Evolutionary conservation across 352 stramenopile species (phyloP).

Genomic region (Globisporangium cederbergense): DNA sequence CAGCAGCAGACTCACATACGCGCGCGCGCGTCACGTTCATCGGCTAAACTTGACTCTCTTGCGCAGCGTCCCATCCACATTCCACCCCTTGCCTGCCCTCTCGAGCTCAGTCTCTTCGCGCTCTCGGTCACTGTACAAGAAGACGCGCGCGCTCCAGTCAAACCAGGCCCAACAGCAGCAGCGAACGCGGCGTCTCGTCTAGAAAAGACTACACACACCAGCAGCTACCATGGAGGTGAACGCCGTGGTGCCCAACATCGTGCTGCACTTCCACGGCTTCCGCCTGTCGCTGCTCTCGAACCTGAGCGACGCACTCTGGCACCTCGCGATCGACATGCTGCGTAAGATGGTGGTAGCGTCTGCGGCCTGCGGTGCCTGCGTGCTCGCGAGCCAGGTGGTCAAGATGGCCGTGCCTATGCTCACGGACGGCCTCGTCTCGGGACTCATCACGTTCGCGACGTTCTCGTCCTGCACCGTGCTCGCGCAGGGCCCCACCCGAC

Average conservation of each 20-base stretch:
- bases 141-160: background rate
- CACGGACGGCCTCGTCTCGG: slow-evolving; percentile 27
- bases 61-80: background rate
- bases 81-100: background rate
- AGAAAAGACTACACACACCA: slow-evolving; percentile 12
- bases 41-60: slow-evolving; percentile 11
- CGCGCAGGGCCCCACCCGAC: slow-evolving; percentile 22
- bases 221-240: slow-evolving; percentile 19
- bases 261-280: slow-evolving; percentile 65
- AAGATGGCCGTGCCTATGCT: slow-evolving; percentile 29
- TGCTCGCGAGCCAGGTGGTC: slow-evolving; percentile 11
- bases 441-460: slow-evolving; percentile 50
- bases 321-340: slow-evolving; percentile 23
- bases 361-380: slow-evolving; percentile 14
- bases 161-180: background rate
- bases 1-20: background rate
- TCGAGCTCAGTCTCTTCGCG: background rate
- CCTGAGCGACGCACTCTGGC: slow-evolving; percentile 21
- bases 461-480: slow-evolving; percentile 42
- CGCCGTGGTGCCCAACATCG: slow-evolving; percentile 38
- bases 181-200: slow-evolving; percentile 7
- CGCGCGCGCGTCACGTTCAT: background rate
- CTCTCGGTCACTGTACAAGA: background rate
- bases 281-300: slow-evolving; percentile 26
- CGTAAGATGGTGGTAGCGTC: slow-evolving; percentile 20